Base-by-base conservation (phyloP, 257 asterid genomes). In the Gardenia jasminoides region DNA sequence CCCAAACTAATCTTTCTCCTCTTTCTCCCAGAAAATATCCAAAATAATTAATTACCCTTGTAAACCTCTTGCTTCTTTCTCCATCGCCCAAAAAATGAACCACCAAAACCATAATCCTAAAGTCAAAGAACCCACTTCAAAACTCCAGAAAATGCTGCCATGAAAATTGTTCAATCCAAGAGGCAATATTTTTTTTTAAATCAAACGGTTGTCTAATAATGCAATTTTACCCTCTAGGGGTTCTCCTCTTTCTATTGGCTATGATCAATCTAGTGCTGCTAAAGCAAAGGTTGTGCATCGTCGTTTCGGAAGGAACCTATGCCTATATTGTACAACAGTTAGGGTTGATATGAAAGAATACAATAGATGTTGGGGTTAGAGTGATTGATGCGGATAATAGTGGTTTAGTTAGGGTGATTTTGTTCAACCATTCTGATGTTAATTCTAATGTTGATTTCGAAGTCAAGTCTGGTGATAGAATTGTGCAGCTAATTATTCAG, bases 291-390 rank as follows among this genome's bases (percentile, higher is more conserved):
- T 90, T 94, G 46, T 89, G 94, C 84, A 83, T 94, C 9, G 96
- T 97, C 39, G 85, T 94, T 43, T 92, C 97, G 0, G 84, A 87
- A 72, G 98, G 97, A 84, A 93, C 98, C 58, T 94, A 94, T 43
- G 99, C 96, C 58, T 94, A 98, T 0, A 78, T 94, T 7, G 97
- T 97, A n/a, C 97, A 97, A 1, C 82, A 97, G 39, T 95, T 97
- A 26, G 98, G 98, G 7, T 74, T 95, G 83, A 78, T 98, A 3
- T 93, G 94, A 97, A 95, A 95, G 87, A 88, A 91, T 43, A 89
- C 97, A 6, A 87, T 93, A 11, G 98, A 95, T 56, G 97, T 95
- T 2, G 97, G 97, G 9, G 99, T 98, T 1, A 97, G 99, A 7
- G 99, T 94, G 75, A 88, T 94, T 13, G 99, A 94, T 73, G 99